Conservation (phyloP, 768 basidiomycete genomes). For the Clavulina sp. region DNA sequence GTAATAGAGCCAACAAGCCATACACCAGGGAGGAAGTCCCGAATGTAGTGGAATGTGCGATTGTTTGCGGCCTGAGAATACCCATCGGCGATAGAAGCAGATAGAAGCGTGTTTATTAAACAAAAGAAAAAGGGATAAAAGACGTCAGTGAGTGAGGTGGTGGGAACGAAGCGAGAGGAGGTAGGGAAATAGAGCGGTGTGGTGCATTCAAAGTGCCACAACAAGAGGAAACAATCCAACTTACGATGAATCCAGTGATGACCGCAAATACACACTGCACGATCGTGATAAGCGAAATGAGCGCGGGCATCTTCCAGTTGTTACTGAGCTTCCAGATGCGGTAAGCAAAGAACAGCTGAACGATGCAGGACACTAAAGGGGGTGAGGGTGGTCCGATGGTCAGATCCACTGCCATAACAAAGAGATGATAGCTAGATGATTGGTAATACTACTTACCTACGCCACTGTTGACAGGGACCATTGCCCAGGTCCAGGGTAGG, state of each 20-base stretch:
- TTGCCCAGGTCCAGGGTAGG: slow-evolving; percentile 8
- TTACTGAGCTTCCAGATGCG: slow-evolving; percentile 7
- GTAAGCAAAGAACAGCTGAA: slow-evolving; percentile 10
- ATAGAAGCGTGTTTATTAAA: neutral
- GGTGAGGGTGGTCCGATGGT: neutral
- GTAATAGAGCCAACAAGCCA: neutral
- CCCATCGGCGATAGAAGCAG: too few relatives aligned
- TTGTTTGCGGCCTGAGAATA: neutral
- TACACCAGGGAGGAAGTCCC: neutral
- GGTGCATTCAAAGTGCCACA: too few relatives aligned
- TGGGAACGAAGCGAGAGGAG: too few relatives aligned
- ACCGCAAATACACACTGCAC: neutral
- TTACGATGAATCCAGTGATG: neutral
- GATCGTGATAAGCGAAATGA: neutral
- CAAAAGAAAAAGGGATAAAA: neutral
- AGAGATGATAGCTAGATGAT: too few relatives aligned
- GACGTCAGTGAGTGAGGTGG: neutral
- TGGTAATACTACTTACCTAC: neutral
- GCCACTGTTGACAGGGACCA: slow-evolving; percentile 7
- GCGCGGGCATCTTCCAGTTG: neutral
- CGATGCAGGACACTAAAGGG: slow-evolving; percentile 7
- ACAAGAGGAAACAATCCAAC: too few relatives aligned
- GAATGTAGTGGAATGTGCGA: neutral
- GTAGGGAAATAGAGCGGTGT: too few relatives aligned
- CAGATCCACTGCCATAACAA: too few relatives aligned